Percentiles rank a stretch among this genome's conserved stretches.
These are phyloP conservation scores for Cordyceps militaris DNA, from an alignment of 2,329 filamentous ascomycete genomes.

Conservation along the genomic window DNA sequence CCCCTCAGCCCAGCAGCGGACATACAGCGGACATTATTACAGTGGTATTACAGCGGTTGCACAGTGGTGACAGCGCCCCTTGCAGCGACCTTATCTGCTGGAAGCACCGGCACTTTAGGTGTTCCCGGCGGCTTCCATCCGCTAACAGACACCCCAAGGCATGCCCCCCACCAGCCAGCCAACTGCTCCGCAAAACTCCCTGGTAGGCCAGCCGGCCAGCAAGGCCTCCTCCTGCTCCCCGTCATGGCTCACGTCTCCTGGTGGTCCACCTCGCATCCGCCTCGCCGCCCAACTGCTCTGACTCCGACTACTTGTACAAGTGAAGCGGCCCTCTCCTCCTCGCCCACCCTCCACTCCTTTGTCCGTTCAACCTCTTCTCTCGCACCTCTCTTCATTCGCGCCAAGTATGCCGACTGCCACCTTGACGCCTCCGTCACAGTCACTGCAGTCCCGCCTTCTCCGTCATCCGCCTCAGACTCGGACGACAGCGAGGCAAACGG, in stretches of 20 bases:
- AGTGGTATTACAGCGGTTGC: background rate
- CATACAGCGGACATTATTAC: background rate
- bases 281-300: background rate
- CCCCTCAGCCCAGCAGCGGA: too few relatives aligned
- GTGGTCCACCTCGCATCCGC: background rate
- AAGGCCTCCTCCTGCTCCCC: background rate
- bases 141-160: background rate
- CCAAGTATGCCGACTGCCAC: conserved; percentile 16
- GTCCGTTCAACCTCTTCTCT: background rate
- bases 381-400: background rate
- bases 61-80: background rate
- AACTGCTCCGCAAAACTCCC: background rate
- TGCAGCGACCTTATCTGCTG: background rate
- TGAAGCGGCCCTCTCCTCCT: background rate
- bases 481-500: background rate
- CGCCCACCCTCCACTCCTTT: background rate
- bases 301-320: background rate
- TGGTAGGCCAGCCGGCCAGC: background rate
- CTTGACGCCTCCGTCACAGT: conserved; percentile 1
- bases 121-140: background rate
- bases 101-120: background rate
- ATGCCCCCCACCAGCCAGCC: background rate
- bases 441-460: background rate
- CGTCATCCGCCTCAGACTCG: background rate
- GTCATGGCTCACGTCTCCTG: conserved; percentile 2